Conservation (phyloP, 2,329 filamentous ascomycete genomes). For the Stachybotrys chlorohalonatus region DNA sequence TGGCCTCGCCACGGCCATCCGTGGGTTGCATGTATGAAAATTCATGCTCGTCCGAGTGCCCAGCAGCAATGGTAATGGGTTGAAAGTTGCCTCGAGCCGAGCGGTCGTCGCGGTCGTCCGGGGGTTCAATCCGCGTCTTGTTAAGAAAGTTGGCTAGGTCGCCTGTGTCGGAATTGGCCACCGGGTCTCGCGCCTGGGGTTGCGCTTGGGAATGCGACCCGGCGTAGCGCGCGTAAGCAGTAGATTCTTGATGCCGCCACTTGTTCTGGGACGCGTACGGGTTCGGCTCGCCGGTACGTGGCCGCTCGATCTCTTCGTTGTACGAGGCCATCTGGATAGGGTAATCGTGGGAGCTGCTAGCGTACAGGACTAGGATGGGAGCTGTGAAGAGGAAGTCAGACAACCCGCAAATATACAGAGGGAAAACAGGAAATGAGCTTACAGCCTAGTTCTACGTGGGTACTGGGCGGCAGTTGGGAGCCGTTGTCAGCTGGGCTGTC, state of each 20-base stretch:
- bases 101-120: slow-evolving; percentile 15
- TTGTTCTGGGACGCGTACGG: slow-evolving; percentile 46
- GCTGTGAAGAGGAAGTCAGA: not conserved
- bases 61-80: slow-evolving; percentile 40
- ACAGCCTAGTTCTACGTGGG: not conserved
- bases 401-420: not conserved
- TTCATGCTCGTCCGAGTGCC: slow-evolving; percentile 20
- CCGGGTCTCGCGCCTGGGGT: slow-evolving; percentile 17
- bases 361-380: not conserved
- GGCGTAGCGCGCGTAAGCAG: slow-evolving; percentile 42
- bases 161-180: slow-evolving; percentile 30
- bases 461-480: not conserved
- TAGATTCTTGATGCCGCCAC: slow-evolving; percentile 58
- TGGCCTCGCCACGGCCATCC: slow-evolving; percentile 9
- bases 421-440: not conserved
- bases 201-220: slow-evolving; percentile 14
- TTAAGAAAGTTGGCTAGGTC: slow-evolving; percentile 51
- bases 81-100: slow-evolving; percentile 26
- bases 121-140: slow-evolving; percentile 38
- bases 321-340: not conserved
- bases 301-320: slow-evolving; percentile 7
- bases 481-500: not conserved
- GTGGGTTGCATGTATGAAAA: slow-evolving; percentile 7
- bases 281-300: slow-evolving; percentile 27
- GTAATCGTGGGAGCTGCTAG: not conserved